Base-by-base conservation (phyloP, 2,329 filamentous ascomycete species). In the Beauveria sp. region DNA sequence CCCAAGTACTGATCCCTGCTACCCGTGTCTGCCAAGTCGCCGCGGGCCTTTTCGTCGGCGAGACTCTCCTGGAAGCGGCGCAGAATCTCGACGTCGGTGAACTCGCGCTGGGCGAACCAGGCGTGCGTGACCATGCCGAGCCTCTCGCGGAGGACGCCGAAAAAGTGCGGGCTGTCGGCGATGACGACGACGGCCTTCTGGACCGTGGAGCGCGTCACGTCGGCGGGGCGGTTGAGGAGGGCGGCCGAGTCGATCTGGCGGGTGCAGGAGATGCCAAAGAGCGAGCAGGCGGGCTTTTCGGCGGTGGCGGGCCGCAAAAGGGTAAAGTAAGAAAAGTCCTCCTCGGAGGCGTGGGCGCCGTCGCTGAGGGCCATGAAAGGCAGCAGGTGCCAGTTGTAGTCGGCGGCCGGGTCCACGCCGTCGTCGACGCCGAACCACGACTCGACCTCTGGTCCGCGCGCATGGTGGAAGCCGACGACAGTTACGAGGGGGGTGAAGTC, bases 301-400 rank as follows among this genome's bases (percentile, higher is more conserved):
- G 75, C 75, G 65, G 76, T 80, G 60, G 80, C 81, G 52, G 87
- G 85, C 34, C 86, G 85, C 62, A 91, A 82, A 57, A 99, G 86
- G 9, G 93, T 98, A 74, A 99, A 99, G 78, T 99, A 99, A 57
- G 93, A 97, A 79, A 98, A 99, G 77, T 98, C 95, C 77, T 99
- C 95, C 62, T 88, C 89, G 24, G 90, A 87, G 61, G 92, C 87
- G 79, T 99, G 95, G 59, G 95, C 95, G 58, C 95, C 95, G 73
- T 99, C 95, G 62, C 91, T 95, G 70, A 99, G 77, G 28, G 95
- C 95, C 91, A 98, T 97, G 74, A 99, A 99, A 0, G 95, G 93
- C 64, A 99, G 80, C 67, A 97, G 75, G 30, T 87, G 83, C 95
- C 95, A 99, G 71, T 95, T 91, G 76, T 96, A 93, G 63, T 93